These are phyloP conservation scores for Verticillium tricorpus DNA, from an alignment of 2,329 filamentous ascomycete species.

Conservation along the genomic window DNA sequence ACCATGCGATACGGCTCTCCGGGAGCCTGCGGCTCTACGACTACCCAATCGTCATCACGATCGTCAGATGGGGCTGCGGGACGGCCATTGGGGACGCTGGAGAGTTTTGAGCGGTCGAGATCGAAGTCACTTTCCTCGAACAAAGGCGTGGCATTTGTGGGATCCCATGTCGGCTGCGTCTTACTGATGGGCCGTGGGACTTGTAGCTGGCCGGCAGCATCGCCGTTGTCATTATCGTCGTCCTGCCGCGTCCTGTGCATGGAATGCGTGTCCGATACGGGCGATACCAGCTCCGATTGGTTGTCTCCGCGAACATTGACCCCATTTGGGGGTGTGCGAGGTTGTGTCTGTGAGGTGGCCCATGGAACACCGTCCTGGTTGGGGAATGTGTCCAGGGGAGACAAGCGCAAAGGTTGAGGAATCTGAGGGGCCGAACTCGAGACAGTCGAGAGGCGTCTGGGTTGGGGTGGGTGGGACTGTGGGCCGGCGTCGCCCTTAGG, in stretches of 20 bases:
- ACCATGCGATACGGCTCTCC: background rate
- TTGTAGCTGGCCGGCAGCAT: constrained; percentile 10
- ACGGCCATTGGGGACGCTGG: constrained; percentile 3
- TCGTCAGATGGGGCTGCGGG: constrained; percentile 9
- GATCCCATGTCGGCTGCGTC: constrained; percentile 28
- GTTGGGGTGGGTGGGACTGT: constrained; percentile 5
- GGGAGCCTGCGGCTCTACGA: constrained; percentile 14
- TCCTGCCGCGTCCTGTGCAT: constrained; percentile 5
- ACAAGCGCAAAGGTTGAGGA: constrained; percentile 16
- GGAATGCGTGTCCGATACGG: constrained; percentile 24
- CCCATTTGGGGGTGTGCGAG: constrained; percentile 12
- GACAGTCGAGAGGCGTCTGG: background rate
- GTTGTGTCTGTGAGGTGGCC: constrained; percentile 7
- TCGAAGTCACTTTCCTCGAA: constrained; percentile 30
- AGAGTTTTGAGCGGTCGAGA: constrained; percentile 13
- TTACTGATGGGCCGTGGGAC: constrained; percentile 27
- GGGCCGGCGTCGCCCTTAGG: constrained; percentile 16
- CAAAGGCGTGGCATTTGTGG: constrained; percentile 27
- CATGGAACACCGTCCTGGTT: constrained; percentile 11
- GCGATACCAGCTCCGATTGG: constrained; percentile 25
- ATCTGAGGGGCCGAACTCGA: constrained; percentile 11
- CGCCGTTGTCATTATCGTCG: constrained; percentile 9
- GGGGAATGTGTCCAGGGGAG: constrained; percentile 15
- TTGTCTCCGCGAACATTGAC: constrained; percentile 15
- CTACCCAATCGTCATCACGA: constrained; percentile 26